These are phyloP conservation scores for Ambrosia hybrid DNA, from an alignment of 140 eudicot species.

Conservation along the genomic window DNA sequence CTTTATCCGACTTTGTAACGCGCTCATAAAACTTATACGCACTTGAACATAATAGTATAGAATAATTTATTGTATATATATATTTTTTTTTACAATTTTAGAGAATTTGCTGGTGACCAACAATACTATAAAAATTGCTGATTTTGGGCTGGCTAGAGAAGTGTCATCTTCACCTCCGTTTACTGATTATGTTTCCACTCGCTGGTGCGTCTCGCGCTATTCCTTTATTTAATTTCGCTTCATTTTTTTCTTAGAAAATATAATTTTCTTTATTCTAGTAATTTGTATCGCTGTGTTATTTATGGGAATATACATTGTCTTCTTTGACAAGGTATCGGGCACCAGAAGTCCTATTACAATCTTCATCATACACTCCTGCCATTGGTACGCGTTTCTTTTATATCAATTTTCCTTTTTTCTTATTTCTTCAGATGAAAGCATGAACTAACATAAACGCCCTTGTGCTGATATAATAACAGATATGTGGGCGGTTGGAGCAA, in stretches of 20 bases:
- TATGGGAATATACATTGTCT: too few species aligned
- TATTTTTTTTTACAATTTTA: constrained; percentile 21
- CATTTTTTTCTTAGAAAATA: not conserved
- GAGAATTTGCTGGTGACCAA: constrained; percentile 92
- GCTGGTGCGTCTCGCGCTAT: constrained; percentile 61
- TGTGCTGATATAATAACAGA: constrained; percentile 36
- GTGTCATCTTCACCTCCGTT: constrained; percentile 82
- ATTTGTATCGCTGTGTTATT: too few species aligned
- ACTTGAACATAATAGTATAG: not conserved
- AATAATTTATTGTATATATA: not conserved
- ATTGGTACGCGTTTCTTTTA: constrained; percentile 53
- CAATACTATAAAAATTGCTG: constrained; percentile 78
- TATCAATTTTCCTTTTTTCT: not conserved
- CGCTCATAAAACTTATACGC: not conserved
- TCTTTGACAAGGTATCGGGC: constrained; percentile 43
- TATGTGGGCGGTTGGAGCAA: constrained; percentile 99
- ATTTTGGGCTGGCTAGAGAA: constrained; percentile 96
- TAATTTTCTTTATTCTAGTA: not conserved
- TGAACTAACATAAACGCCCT: constrained; percentile 8
- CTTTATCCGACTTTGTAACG: not conserved
- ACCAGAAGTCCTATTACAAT: constrained; percentile 89
- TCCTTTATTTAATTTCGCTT: not conserved
- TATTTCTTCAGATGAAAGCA: constrained; percentile 1
- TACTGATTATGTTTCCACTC: constrained; percentile 95
- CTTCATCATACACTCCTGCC: constrained; percentile 79